Evolutionary conservation across 352 stramenopile species (phyloP).

Genomic region (Globisporangium cederbergense): DNA sequence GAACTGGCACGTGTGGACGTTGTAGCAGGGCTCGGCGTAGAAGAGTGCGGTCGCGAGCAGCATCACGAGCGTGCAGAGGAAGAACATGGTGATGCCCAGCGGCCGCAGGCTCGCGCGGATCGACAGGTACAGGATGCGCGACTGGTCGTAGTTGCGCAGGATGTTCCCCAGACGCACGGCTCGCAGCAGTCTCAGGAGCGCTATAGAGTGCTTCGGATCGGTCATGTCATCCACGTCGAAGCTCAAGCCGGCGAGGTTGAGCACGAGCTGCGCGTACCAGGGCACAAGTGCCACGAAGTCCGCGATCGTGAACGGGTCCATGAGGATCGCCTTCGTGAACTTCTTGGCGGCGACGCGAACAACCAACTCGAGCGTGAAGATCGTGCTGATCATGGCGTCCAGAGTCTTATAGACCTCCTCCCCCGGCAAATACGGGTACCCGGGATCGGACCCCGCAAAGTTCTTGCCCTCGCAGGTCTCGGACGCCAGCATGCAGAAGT

Average conservation of each 20-base stretch:
- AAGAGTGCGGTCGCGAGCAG: conserved; percentile 69
- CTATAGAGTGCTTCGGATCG: conserved; percentile 25
- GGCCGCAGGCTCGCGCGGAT: conserved; percentile 56
- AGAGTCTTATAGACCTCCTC: conserved; percentile 30
- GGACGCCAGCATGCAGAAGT: conserved; percentile 40
- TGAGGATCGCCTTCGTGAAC: conserved; percentile 28
- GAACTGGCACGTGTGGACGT: conserved; percentile 71
- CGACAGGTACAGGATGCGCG: conserved; percentile 53
- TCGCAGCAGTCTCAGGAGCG: conserved; percentile 48
- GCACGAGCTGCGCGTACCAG: conserved; percentile 44
- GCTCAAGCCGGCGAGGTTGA: conserved; percentile 3
- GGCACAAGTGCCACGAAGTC: conserved; percentile 55
- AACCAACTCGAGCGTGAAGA: conserved; percentile 61
- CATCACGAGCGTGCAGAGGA: conserved; percentile 76
- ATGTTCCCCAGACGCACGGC: conserved; percentile 49
- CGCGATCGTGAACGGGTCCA: conserved; percentile 43
- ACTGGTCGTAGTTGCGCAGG: conserved; percentile 52
- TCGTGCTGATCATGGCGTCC: conserved; percentile 37
- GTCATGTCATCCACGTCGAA: conserved; percentile 24
- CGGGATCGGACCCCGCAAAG: conserved; percentile 43
- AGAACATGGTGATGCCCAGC: conserved; percentile 67
- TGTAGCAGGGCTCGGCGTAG: conserved; percentile 75
- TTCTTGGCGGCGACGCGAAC: conserved; percentile 26
- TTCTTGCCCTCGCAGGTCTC: conserved; percentile 67
- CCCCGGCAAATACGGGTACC: conserved; percentile 49